A percentile compares a stretch with the other conserved stretches of the same genome.
Evolutionary conservation across 495 filamentous ascomycete species (phyloP).

Genomic region (Xylaria intraflava): DNA sequence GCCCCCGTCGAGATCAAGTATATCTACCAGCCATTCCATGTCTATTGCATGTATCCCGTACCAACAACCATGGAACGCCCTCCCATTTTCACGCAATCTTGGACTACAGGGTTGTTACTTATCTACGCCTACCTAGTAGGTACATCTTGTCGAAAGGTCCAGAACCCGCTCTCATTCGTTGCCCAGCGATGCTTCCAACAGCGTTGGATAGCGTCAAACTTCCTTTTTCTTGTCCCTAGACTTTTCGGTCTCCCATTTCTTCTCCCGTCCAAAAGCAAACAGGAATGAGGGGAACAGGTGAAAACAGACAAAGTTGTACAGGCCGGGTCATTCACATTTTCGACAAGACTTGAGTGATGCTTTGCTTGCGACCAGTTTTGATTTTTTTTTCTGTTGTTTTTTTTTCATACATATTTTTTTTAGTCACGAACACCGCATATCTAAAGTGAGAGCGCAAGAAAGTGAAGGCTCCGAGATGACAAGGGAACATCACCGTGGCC

Average conservation of each 20-base stretch:
- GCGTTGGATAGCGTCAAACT: neutral
- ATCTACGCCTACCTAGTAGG: constrained; percentile 8
- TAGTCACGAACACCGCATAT: too few relatives aligned
- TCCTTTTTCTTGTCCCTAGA: neutral
- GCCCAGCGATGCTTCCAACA: constrained; percentile 1
- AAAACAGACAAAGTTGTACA: neutral
- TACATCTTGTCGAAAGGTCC: constrained; percentile 3
- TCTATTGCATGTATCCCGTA: neutral
- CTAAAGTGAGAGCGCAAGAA: neutral
- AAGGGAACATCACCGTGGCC: neutral
- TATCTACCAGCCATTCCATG: neutral
- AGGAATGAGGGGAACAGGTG: neutral
- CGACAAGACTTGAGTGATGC: neutral
- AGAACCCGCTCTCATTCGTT: constrained; percentile 6
- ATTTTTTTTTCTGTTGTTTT: too few relatives aligned
- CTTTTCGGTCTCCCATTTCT: neutral
- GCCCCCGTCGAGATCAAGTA: neutral
- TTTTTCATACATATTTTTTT: too few relatives aligned
- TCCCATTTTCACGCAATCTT: constrained; percentile 8
- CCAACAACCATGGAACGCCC: constrained; percentile 7
- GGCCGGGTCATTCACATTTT: neutral
- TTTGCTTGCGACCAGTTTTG: too few relatives aligned
- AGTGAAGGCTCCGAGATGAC: neutral
- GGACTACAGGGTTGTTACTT: constrained; percentile 8
- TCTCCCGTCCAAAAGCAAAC: neutral